phyloP scores from a whole-genome alignment of 1,139 yeast species.

The Pichia cactophila region DNA sequence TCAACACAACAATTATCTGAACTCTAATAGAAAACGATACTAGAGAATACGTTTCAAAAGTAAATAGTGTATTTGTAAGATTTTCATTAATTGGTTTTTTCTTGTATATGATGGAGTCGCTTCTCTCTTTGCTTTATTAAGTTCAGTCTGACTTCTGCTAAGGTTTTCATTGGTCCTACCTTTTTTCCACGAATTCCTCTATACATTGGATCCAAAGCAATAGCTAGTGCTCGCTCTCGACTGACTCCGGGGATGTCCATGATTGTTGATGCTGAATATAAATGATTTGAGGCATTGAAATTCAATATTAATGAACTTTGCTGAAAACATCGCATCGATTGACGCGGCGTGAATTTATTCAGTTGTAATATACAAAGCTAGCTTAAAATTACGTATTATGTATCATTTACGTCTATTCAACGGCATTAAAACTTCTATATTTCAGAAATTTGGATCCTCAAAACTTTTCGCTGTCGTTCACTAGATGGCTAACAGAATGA shows the following conservation, averaged over 20 bases:
- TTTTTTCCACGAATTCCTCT: conserved; percentile 1
- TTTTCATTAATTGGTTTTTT: not conserved
- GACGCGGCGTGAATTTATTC: no score
- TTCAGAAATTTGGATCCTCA: not conserved
- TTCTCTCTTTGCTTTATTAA: not conserved
- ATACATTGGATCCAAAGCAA: conserved; percentile 12
- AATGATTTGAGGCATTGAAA: no score
- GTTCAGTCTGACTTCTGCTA: not conserved
- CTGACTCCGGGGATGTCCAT: conserved; percentile 1
- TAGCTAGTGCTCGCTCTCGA: conserved; percentile 8
- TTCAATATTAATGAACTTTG: no score
- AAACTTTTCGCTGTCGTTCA: conserved; percentile 14
- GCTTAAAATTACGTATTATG: no score
- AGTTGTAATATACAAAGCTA: no score
- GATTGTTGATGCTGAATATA: not conserved
- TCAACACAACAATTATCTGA: not conserved
- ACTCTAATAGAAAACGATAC: not conserved
- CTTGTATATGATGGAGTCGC: not conserved
- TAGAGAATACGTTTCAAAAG: not conserved
- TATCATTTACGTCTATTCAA: no score
- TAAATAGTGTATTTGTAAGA: not conserved
- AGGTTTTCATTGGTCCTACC: conserved; percentile 8
- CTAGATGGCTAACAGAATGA: conserved; percentile 46
- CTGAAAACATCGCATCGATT: no score
- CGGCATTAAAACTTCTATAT: no score